Evolutionary conservation across 495 filamentous ascomycete species (phyloP).

Genomic region (Baudoinia panamericana): DNA sequence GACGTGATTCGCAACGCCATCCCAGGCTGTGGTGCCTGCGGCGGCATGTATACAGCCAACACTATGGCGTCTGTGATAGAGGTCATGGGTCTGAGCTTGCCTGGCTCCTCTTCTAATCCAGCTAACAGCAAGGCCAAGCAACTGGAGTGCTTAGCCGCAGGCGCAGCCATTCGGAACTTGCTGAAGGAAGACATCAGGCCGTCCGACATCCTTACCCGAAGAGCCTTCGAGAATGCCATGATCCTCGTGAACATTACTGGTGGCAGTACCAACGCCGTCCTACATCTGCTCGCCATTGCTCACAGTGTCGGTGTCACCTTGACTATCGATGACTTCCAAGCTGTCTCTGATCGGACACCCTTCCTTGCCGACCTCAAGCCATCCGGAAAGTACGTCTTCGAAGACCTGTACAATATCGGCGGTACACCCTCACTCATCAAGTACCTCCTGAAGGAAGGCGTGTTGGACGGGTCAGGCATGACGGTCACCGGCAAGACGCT

Average conservation of each 20-base stretch:
- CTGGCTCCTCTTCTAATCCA: constrained; percentile 84
- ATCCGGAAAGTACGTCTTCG: constrained; percentile 93
- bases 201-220: constrained; percentile 74
- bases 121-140: constrained; percentile 78
- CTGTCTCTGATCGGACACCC: constrained; percentile 78
- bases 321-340: constrained; percentile 94
- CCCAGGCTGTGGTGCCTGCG: constrained; percentile 85
- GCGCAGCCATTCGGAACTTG: constrained; percentile 73
- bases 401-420: constrained; percentile 77
- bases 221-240: constrained; percentile 97
- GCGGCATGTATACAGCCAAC: constrained; percentile 99
- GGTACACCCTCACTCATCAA: constrained; percentile 86
- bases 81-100: constrained; percentile 86
- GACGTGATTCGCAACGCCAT: constrained; percentile 94
- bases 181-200: constrained; percentile 82
- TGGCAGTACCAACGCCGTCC: constrained; percentile 91
- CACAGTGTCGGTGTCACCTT: constrained; percentile 87
- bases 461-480: constrained; percentile 76
- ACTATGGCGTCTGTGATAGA: constrained; percentile 98
- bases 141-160: constrained; percentile 71
- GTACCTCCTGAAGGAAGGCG: constrained; percentile 76
- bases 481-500: constrained; percentile 93
- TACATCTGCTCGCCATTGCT: constrained; percentile 93
- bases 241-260: constrained; percentile 87
- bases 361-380: constrained; percentile 96